A percentile compares a stretch with the other conserved stretches of the same genome.
Conservation (phyloP, 495 filamentous ascomycete species). For the Symbiotaphrina buchneri region DNA sequence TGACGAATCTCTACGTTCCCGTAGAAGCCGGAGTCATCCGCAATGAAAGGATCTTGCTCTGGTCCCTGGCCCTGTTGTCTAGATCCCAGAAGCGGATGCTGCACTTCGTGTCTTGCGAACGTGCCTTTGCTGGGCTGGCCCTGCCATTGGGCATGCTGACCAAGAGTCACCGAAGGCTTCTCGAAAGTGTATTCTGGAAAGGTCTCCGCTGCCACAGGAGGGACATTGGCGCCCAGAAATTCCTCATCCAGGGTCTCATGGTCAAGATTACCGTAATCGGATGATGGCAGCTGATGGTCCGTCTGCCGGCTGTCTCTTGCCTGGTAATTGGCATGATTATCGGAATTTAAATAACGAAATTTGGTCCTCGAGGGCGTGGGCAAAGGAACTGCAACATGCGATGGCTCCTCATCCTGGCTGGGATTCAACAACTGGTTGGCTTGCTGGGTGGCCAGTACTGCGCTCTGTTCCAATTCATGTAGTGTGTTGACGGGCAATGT, state of each 20-base stretch:
- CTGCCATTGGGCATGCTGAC: too few species aligned
- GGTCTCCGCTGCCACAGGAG: too few species aligned
- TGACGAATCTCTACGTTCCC: too few species aligned
- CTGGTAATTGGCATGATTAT: neutral
- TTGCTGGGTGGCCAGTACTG: slow-evolving; percentile 25
- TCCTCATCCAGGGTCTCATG: slow-evolving; percentile 31
- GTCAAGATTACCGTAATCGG: slow-evolving; percentile 29
- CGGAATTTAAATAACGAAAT: neutral
- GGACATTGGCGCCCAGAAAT: slow-evolving; percentile 21
- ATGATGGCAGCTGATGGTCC: slow-evolving; percentile 2
- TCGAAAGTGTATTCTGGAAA: too few species aligned
- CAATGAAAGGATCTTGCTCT: too few species aligned
- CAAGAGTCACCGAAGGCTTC: too few species aligned
- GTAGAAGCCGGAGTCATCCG: too few species aligned
- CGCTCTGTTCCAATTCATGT: slow-evolving; percentile 29
- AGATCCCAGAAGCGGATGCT: too few species aligned
- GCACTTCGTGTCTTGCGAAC: too few species aligned
- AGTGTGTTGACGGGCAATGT: slow-evolving; percentile 26
- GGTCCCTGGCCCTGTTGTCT: too few species aligned
- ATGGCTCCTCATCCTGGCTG: neutral
- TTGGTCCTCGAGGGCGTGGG: slow-evolving; percentile 2
- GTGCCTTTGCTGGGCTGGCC: too few species aligned
- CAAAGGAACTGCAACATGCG: slow-evolving; percentile 2
- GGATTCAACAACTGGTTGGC: slow-evolving; percentile 4
- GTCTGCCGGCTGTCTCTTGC: neutral